These are phyloP conservation scores for Pseudogymnoascus sp. DNA, from an alignment of 2,329 filamentous ascomycete genomes.

Conservation along the genomic window DNA sequence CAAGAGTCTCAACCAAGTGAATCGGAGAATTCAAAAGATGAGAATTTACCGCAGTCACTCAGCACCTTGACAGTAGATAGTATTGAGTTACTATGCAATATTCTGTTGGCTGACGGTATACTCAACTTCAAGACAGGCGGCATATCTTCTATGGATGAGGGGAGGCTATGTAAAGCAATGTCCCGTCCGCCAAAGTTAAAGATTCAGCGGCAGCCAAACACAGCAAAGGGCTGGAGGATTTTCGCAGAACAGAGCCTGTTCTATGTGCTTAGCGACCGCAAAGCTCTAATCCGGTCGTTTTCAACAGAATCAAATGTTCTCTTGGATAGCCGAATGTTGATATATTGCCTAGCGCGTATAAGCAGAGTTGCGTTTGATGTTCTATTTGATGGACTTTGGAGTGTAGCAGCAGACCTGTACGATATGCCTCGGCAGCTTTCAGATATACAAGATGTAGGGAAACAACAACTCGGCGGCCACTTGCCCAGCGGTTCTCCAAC, in stretches of 20 bases:
- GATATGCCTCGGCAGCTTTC: constrained; percentile 42
- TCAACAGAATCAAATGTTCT: constrained; percentile 42
- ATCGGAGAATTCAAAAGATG: not conserved
- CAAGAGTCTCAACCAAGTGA: not conserved
- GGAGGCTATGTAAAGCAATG: not conserved
- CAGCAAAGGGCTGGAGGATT: constrained; percentile 43
- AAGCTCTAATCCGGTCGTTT: constrained; percentile 51
- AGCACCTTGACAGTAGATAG: not conserved
- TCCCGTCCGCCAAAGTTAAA: not conserved
- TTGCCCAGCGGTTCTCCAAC: constrained; percentile 12
- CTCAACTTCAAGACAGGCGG: not conserved
- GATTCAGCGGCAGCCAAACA: not conserved
- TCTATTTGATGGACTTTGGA: constrained; percentile 60
- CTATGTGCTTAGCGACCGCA: constrained; percentile 54
- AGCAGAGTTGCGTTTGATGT: constrained; percentile 51
- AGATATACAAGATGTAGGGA: not conserved
- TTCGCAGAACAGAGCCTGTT: constrained; percentile 62
- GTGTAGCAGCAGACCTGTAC: constrained; percentile 53
- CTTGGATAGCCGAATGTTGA: constrained; percentile 55
- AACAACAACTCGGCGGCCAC: constrained; percentile 20
- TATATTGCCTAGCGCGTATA: constrained; percentile 57
- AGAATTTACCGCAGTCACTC: constrained; percentile 3
- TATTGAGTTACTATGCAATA: constrained; percentile 3
- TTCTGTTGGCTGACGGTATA: not conserved
- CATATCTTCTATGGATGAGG: not conserved